Percentiles rank a stretch among this genome's conserved stretches.
Evolutionary conservation across 306 rosid species (phyloP).

Genomic region (Begonia peltatifolia): DNA sequence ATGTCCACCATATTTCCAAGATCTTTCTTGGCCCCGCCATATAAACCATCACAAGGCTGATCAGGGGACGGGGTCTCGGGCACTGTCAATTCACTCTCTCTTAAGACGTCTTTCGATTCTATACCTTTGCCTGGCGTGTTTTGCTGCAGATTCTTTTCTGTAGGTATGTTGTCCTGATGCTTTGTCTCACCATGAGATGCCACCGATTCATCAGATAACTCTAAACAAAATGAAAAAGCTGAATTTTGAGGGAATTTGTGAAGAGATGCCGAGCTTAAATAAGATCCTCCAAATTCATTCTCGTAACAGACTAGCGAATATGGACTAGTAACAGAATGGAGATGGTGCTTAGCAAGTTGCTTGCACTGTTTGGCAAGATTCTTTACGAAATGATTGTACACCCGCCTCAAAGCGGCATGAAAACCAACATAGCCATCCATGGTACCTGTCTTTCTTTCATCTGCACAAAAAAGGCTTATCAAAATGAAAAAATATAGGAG

Average conservation of each 20-base stretch:
- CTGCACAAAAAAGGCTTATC: constrained; percentile 30
- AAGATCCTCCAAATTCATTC: constrained; percentile 41
- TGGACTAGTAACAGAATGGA: constrained; percentile 91
- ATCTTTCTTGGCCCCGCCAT: constrained; percentile 40
- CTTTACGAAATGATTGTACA: constrained; percentile 55
- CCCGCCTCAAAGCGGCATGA: constrained; percentile 81
- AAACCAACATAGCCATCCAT: constrained; percentile 92
- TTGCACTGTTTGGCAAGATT: constrained; percentile 84
- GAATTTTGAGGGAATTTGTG: too few relatives aligned
- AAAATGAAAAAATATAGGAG: neutral
- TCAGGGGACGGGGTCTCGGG: constrained; percentile 88
- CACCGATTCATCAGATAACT: constrained; percentile 57
- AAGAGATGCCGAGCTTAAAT: constrained; percentile 29
- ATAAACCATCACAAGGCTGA: constrained; percentile 34
- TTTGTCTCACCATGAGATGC: constrained; percentile 23
- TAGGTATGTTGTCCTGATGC: constrained; percentile 78
- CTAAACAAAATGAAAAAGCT: too few relatives aligned
- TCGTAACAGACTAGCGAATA: constrained; percentile 79
- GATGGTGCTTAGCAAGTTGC: constrained; percentile 76
- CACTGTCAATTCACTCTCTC: constrained; percentile 65
- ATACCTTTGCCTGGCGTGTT: constrained; percentile 66
- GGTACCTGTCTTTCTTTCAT: constrained; percentile 44
- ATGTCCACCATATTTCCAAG: constrained; percentile 45
- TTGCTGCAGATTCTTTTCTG: too few relatives aligned
- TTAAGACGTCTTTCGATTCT: constrained; percentile 43